A percentile compares a stretch with the other conserved stretches of the same genome.
Conservation (phyloP, 495 filamentous ascomycete species). For the Annulohypoxylon bovei region DNA sequence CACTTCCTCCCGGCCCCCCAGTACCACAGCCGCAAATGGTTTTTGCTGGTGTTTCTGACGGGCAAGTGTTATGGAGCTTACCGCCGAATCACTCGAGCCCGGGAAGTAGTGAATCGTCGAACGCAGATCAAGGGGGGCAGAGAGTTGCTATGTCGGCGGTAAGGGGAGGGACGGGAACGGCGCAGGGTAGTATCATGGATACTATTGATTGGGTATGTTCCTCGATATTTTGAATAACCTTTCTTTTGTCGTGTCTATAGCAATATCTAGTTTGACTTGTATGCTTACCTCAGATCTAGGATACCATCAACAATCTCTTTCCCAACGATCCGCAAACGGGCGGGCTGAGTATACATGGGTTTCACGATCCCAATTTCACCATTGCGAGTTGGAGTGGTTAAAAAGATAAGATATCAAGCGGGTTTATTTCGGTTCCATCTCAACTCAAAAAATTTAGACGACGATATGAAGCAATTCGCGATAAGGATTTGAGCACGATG, state of each 20-base stretch:
- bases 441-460: constrained; percentile 7
- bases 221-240: neutral
- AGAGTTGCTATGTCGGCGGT: constrained; percentile 1
- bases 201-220: constrained; percentile 50
- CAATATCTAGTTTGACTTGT: neutral
- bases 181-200: constrained; percentile 46
- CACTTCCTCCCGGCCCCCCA: constrained; percentile 23
- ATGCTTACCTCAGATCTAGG: constrained; percentile 29
- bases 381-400: constrained; percentile 36
- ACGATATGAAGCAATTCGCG: constrained; percentile 33
- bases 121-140: constrained; percentile 26
- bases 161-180: constrained; percentile 11
- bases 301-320: constrained; percentile 49
- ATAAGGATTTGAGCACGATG: neutral
- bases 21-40: constrained; percentile 50
- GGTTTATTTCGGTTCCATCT: constrained; percentile 9
- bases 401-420: neutral
- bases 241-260: neutral
- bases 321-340: constrained; percentile 52
- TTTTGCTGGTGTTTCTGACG: constrained; percentile 57
- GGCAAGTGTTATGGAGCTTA: constrained; percentile 56
- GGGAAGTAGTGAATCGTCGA: constrained; percentile 49
- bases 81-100: constrained; percentile 52
- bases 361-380: constrained; percentile 45
- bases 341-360: constrained; percentile 48